Percentiles rank a stretch among this genome's conserved stretches.
phyloP scores from a whole-genome alignment of 2,329 filamentous ascomycete genomes.

The Lizonia empirigonia region DNA sequence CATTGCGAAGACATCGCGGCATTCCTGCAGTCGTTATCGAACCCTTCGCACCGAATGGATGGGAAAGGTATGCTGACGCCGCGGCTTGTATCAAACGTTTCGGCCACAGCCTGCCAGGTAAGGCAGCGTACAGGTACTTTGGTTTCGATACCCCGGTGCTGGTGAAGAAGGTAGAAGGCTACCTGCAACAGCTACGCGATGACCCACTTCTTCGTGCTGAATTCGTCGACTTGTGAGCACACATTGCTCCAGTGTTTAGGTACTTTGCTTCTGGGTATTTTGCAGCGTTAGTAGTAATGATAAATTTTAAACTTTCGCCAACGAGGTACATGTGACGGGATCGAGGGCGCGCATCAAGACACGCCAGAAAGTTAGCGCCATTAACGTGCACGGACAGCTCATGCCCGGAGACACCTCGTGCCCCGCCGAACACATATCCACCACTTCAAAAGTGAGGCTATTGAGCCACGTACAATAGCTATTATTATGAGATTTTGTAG shows the following conservation, averaged over 20 bases:
- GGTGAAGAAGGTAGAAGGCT: conserved; percentile 48
- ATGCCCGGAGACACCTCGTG: no score
- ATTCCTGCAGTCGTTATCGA: conserved; percentile 64
- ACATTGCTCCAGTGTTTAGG: not conserved
- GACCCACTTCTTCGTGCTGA: conserved; percentile 43
- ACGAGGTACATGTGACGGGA: no score
- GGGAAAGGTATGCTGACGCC: conserved; percentile 66
- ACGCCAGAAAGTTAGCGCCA: no score
- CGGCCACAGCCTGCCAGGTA: conserved; percentile 62
- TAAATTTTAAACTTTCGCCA: no score
- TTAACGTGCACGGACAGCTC: no score
- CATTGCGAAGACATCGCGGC: conserved; percentile 50
- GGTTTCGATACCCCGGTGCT: conserved; percentile 58
- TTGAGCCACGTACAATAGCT: no score
- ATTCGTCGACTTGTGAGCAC: conserved; percentile 39
- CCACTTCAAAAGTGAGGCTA: no score
- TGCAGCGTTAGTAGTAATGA: conserved; percentile 3
- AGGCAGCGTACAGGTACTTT: conserved; percentile 62
- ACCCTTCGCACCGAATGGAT: conserved; percentile 62
- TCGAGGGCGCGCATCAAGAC: no score
- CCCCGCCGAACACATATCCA: no score
- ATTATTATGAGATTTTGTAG: no score
- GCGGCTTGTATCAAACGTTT: conserved; percentile 61
- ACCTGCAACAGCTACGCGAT: conserved; percentile 46
- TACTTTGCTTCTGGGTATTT: not conserved